A percentile compares a stretch with the other conserved stretches of the same genome.
Evolutionary conservation across 2,329 filamentous ascomycete species (phyloP).

Genomic region (Colletotrichum sp.): DNA sequence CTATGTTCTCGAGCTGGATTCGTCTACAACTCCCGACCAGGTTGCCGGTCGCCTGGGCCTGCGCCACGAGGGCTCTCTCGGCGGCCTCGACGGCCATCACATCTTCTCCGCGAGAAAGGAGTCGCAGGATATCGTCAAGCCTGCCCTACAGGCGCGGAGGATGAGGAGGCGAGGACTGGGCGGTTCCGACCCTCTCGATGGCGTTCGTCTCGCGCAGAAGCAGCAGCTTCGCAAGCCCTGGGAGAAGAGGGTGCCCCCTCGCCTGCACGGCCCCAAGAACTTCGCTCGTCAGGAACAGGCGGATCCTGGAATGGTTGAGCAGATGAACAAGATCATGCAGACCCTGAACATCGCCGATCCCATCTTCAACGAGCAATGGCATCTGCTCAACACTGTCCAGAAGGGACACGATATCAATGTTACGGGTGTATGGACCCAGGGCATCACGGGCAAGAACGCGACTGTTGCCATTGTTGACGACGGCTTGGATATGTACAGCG

Average conservation of each 20-base stretch:
- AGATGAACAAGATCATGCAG: constrained; percentile 65
- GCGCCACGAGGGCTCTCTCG: constrained; percentile 80
- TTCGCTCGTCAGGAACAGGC: constrained; percentile 22
- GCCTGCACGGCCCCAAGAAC: constrained; percentile 10
- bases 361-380: constrained; percentile 95
- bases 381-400: constrained; percentile 84
- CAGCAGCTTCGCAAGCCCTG: constrained; percentile 58
- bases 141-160: constrained; percentile 57
- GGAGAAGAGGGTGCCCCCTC: constrained; percentile 56
- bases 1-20: constrained; percentile 86
- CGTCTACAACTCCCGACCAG: constrained; percentile 66
- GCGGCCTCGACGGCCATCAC: constrained; percentile 80
- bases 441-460: constrained; percentile 86
- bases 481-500: constrained; percentile 93
- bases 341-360: constrained; percentile 83
- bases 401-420: constrained; percentile 93
- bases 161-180: constrained; percentile 66
- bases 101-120: constrained; percentile 79
- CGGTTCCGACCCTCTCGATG: constrained; percentile 68
- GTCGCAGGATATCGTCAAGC: constrained; percentile 62
- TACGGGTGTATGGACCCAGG: constrained; percentile 89
- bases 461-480: constrained; percentile 97
- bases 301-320: constrained; percentile 53
- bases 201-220: constrained; percentile 81
- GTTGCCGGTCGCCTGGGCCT: constrained; percentile 78